Base-by-base conservation (phyloP, 768 basidiomycete genomes). In the Paxillus involutus region DNA sequence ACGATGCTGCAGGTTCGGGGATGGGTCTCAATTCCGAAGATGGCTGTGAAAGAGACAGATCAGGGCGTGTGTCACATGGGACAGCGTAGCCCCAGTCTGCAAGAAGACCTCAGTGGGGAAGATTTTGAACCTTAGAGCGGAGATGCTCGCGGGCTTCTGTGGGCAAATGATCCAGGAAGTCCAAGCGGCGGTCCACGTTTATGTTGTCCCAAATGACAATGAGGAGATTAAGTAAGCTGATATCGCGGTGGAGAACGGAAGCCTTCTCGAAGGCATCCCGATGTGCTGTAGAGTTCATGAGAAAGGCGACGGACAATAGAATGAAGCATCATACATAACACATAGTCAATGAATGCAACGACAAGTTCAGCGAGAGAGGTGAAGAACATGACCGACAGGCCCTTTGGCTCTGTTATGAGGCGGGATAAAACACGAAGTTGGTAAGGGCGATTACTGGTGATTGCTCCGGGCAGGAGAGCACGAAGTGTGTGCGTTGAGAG, bases 401-500 rank as follows among this genome's bases (percentile, higher is more conserved):
- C 37, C 12, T 14, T 39, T 13, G 37, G 37, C 37, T 16, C 12
- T 3, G n/a, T 39, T 16, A 39, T 16, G 12, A 19, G 40, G 24
- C 24, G 6, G n/a, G 40, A 42, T 7, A 50, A 21, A 10, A 50
- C 24, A 42, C 17, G 11, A 30, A 41, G 7, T 16, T 50, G 39
- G 16, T 39, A 39, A 16, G 26, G 26, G 26, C 26, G 5, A 39
- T 39, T 39, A 26, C 26, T 39, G 37, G 12, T 16, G 37, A 39
- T 39, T 1, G 16, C 13, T 39, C 37, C 16, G 16, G 26, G 3
- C 26, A 39, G 37, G 37, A 39, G 37, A 39, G 37, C 12, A 10
- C 16, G 37, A 7, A 58, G 24, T 10, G 42, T 44, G 17, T 59
- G 51, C 0, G 44, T 59, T 7, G 44, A 59, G 16, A 45, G 2